Evolutionary conservation across 1,284 basidiomycete genomes (phyloP).

Genomic region (Vanrija sp.): DNA sequence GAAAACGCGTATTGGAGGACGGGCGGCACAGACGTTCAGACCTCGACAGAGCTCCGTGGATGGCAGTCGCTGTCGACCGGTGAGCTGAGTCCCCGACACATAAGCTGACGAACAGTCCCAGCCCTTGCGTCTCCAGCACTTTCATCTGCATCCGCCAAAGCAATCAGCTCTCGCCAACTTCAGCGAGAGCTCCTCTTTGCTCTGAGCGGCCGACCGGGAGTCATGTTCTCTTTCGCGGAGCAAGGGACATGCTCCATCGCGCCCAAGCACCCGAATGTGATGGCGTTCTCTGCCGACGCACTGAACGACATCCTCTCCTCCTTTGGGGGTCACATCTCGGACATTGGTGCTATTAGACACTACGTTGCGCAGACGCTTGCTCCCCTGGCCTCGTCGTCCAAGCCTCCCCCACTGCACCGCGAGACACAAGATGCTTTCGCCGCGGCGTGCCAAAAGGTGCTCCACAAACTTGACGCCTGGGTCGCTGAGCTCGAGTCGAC

Average conservation of each 20-base stretch:
- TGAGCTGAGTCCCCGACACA: conserved; percentile 3
- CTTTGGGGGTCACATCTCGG: conserved; percentile 59
- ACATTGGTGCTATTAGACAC: conserved; percentile 59
- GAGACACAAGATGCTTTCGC: conserved; percentile 75
- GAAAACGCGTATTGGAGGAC: conserved; percentile 31
- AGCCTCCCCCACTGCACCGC: conserved; percentile 37
- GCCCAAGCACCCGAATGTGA: conserved; percentile 22
- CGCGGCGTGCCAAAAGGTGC: conserved; percentile 62
- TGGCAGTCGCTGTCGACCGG: conserved; percentile 33
- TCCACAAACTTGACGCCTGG: conserved; percentile 63
- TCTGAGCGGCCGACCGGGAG: conserved; percentile 33
- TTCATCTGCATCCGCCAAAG: neutral
- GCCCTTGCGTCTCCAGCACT: conserved; percentile 7
- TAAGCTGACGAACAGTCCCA: conserved; percentile 6
- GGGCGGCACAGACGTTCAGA: conserved; percentile 12
- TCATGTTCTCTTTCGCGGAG: conserved; percentile 24
- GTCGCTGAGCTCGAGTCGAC: conserved; percentile 64
- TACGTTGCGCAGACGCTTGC: conserved; percentile 53
- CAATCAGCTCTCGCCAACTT: conserved; percentile 27
- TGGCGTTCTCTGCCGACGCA: conserved; percentile 60
- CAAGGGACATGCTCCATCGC: conserved; percentile 23
- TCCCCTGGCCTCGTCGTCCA: conserved; percentile 12
- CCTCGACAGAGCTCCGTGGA: conserved; percentile 19
- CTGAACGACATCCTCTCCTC: conserved; percentile 61
- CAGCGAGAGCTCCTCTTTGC: conserved; percentile 42